Evolutionary conservation across 192 early-diverging fungal species (phyloP), one percentile per base, ranked within the genome.

Genomic region (Coemansia sp.): DNA sequence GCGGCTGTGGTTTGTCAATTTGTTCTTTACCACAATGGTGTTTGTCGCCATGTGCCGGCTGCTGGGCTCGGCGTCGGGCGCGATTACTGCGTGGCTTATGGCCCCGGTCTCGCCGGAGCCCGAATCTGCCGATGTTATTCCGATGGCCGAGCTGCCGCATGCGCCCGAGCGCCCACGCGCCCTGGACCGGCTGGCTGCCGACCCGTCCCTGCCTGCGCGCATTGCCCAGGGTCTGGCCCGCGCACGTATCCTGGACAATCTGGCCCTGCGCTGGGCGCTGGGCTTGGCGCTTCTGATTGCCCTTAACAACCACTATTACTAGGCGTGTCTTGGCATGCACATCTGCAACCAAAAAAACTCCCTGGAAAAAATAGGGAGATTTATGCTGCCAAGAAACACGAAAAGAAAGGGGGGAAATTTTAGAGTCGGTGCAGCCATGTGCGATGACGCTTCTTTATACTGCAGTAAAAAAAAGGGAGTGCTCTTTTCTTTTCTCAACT

Each of bases 1-100:
- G 45, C 60, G 72, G 19, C 50, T 53, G 50, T 84, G 81, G 81
- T 79, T 63, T 19, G 29, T 75, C 41, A 86, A 86, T 48, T 32
- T 83, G 20, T 48, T 46, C 2, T 22, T 78, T 1, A 73, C 77
- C 2, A 62, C 70, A 0, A 10, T 80, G 9, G 55, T 86, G 15
- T 86, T 86, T 61, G 42, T 81, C 9, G 69, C 42, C 23, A 48
- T 84, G 19, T 73, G 79, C 26, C 66, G 76, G 52, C 34, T 63
- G 21, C 70, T 84, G 6, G 78, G 63, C 21, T 56, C 70, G 8
- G 67, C 82, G 5, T 78, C 82, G 14, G 74, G 67, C 22, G 60
- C 53, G 2, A 65, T 73, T 28, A 27, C 49, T 34, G 23, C 32
- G 0, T 72, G 70, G 62, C 31, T 72, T n/a, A 64, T 70, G 67